Evolutionary conservation across 495 filamentous ascomycete species (phyloP).

Genomic region (Aspergillus nanangensis): DNA sequence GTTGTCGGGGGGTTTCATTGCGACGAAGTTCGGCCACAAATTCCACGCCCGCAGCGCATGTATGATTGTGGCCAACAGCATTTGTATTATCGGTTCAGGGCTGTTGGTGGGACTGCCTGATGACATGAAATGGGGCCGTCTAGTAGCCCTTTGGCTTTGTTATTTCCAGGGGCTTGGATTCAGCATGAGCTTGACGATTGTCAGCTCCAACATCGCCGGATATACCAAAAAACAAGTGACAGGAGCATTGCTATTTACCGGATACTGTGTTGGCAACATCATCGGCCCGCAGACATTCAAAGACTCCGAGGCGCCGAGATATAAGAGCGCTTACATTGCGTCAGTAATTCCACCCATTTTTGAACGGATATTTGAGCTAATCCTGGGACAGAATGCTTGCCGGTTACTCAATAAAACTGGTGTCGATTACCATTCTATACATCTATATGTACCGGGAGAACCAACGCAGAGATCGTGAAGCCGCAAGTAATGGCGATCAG

Average conservation of each 20-base stretch:
- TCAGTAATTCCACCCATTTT: conserved; percentile 14
- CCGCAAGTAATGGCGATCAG: conserved; percentile 25
- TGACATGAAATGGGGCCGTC: conserved; percentile 48
- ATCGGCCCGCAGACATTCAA: conserved; percentile 53
- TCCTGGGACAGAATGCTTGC: conserved; percentile 38
- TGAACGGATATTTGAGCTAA: neutral
- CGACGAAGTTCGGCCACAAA: conserved; percentile 30
- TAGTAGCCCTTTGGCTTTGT: conserved; percentile 50
- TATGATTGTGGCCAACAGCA: conserved; percentile 41
- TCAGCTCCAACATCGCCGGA: conserved; percentile 45
- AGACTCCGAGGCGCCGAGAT: conserved; percentile 45
- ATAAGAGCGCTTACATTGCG: conserved; percentile 53
- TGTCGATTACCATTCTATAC: conserved; percentile 42
- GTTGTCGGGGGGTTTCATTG: conserved; percentile 32
- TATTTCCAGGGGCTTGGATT: conserved; percentile 48
- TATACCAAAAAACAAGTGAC: conserved; percentile 26
- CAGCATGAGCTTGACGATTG: conserved; percentile 44
- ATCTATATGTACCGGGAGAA: conserved; percentile 51
- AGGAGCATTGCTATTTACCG: conserved; percentile 24
- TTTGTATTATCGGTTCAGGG: conserved; percentile 53
- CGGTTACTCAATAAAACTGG: conserved; percentile 48
- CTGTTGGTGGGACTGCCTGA: conserved; percentile 47
- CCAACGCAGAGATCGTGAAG: conserved; percentile 46
- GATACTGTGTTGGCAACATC: conserved; percentile 55
- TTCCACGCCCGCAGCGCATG: conserved; percentile 27